Percentiles rank a stretch among this genome's conserved stretches.
phyloP scores from a whole-genome alignment of 768 basidiomycete genomes.

The Suillus fuscotomentosus region DNA sequence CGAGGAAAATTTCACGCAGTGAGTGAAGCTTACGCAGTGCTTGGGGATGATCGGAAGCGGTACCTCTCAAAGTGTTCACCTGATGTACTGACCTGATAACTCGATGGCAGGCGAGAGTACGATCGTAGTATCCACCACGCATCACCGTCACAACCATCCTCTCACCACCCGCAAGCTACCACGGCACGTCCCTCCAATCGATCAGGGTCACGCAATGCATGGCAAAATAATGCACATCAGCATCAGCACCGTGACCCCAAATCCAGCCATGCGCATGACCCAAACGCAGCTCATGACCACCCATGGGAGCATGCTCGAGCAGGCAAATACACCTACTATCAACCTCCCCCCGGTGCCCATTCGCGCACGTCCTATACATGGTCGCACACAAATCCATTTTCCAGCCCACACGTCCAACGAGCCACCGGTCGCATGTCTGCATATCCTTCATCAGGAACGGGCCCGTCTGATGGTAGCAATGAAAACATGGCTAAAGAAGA shows the following conservation, averaged over 20 bases:
- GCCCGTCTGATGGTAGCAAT: constrained; percentile 4
- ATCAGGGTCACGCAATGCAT: constrained; percentile 23
- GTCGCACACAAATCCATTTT: constrained; percentile 20
- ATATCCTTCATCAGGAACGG: constrained; percentile 2
- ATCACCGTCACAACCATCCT: background rate
- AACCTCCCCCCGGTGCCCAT: constrained; percentile 6
- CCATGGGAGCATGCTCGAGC: constrained; percentile 10
- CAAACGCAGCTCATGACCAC: constrained; percentile 11
- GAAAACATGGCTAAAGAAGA: background rate
- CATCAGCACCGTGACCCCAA: constrained; percentile 11
- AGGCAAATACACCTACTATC: background rate
- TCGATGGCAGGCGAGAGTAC: constrained; percentile 30
- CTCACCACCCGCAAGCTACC: constrained; percentile 31
- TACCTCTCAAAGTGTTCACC: constrained; percentile 13
- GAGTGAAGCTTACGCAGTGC: constrained; percentile 46
- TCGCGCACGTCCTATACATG: constrained; percentile 1
- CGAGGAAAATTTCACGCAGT: constrained; percentile 42
- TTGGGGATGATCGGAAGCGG: constrained; percentile 47
- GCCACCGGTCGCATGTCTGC: constrained; percentile 22
- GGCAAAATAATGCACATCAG: constrained; percentile 19
- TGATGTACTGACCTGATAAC: background rate
- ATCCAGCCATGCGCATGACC: constrained; percentile 8
- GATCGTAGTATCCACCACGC: constrained; percentile 20
- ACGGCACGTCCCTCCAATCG: constrained; percentile 24
- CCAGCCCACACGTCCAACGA: constrained; percentile 23